Evolutionary conservation across 805 yeast species (phyloP), one percentile per base, ranked within the genome.

Genomic region (Sungouiella thailandica): DNA sequence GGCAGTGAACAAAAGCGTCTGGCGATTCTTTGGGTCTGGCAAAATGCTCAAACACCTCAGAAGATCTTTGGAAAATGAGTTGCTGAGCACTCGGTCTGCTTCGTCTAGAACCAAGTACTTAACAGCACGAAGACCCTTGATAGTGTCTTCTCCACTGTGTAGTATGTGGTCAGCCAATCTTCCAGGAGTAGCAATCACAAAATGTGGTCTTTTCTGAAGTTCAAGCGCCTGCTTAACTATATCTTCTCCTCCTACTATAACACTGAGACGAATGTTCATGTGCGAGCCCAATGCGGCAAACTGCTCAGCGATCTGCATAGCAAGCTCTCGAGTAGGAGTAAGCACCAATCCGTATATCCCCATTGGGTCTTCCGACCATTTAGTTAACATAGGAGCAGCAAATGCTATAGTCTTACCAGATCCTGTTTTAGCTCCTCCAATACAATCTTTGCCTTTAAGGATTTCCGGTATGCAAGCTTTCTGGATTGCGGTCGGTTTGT

Each of bases 401-500:
- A 93, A 93, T 1, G 97, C 96, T 15, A 93, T 79, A 2, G 98
- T 93, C 56, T 93, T 93, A 74, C 98, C 98, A 12, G 95, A 82
- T 60, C 98, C 98, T 0, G 98, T 93, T 57, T 84, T 84, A 20
- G 98, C 98, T 27, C 98, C 98, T 32, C 98, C 99, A 33, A 93
- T 90, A 60, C 96, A 89, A 57, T 89, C 96, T 46, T 80, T 74
- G 6, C 95, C 97, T 26, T 68, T 69, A 24, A 93, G 55, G 37
- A 93, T 84, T 36, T 81, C 75, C 1, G 97, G 97, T 29, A 93
- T 90, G 54, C 96, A 87, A 4, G 87, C 85, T 7, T 65, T 54
- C 56, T 93, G 99, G 63, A 93, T 90, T 14, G 77, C 76, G 0
- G 97, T 85, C 2, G 98, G 98, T 4, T 73, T 68, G 17, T 72